Evolutionary conservation across 768 basidiomycete species (phyloP).

Genomic region (Amanita pseudoporphyria): DNA sequence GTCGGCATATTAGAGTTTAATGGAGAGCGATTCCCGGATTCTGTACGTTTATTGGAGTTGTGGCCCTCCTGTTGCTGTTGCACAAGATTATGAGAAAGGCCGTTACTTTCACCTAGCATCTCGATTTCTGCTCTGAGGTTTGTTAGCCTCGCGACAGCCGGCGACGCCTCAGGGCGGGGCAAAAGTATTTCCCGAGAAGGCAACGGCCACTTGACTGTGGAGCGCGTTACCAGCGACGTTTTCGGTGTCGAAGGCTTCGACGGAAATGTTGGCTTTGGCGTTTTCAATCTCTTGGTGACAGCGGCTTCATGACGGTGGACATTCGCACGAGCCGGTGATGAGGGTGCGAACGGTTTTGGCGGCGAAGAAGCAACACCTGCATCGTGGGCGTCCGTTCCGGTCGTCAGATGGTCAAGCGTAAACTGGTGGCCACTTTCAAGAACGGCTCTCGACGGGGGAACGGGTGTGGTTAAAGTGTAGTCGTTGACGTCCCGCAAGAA

Average conservation of each 20-base stretch:
- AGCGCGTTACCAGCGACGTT: neutral
- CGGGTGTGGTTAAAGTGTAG: conserved; percentile 26
- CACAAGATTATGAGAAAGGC: conserved; percentile 11
- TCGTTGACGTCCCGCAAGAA: conserved; percentile 34
- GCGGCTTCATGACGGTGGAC: conserved; percentile 1
- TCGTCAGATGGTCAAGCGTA: conserved; percentile 32
- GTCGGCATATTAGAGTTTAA: conserved; percentile 6
- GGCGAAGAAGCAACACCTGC: conserved; percentile 1
- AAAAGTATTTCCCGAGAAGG: conserved; percentile 2
- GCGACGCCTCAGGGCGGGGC: conserved; percentile 15
- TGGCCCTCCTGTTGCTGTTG: conserved; percentile 3
- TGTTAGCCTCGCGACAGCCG: conserved; percentile 14
- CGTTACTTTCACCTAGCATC: conserved; percentile 11
- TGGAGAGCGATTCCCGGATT: conserved; percentile 3
- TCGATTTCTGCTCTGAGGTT: conserved; percentile 20
- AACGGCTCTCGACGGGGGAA: conserved; percentile 15
- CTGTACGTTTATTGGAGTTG: conserved; percentile 4
- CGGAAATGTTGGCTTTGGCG: conserved; percentile 5
- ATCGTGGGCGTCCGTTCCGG: conserved; percentile 17
- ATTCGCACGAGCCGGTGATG: conserved; percentile 5
- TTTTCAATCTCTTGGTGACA: conserved; percentile 7
- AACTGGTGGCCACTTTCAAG: conserved; percentile 19
- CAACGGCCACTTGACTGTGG: conserved; percentile 3
- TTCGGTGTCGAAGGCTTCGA: conserved; percentile 6
- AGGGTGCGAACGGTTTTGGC: conserved; percentile 7